A percentile compares a stretch with the other conserved stretches of the same genome.
These are phyloP conservation scores for Mychonastes homosphaera DNA, from an alignment of 139 green algal species.

Conservation along the genomic window DNA sequence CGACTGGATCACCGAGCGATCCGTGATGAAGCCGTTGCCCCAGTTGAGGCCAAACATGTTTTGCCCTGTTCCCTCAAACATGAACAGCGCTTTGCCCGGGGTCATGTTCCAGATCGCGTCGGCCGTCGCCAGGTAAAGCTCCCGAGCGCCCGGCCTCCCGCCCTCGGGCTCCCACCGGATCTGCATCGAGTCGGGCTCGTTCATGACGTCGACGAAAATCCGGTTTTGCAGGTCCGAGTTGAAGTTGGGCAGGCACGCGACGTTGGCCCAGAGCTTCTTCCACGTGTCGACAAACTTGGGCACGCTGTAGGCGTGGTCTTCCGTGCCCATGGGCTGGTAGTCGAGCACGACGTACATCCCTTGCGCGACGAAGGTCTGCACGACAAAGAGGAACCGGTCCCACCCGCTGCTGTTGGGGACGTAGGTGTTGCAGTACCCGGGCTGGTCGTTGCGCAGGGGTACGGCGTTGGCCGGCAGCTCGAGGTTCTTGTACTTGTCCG, in stretches of 20 bases:
- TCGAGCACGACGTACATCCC: constrained; percentile 23
- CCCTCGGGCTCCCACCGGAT: constrained; percentile 9
- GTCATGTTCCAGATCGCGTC: constrained; percentile 15
- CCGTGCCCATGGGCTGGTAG: constrained; percentile 24
- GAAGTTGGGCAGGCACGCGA: constrained; percentile 23
- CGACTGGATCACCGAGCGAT: constrained; percentile 9
- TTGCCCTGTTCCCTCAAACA: constrained; percentile 23
- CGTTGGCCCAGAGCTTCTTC: constrained; percentile 12
- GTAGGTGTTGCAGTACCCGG: constrained; percentile 19
- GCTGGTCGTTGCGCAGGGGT: neutral
- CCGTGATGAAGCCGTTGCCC: neutral
- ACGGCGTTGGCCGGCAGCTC: constrained; percentile 13
- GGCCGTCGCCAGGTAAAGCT: constrained; percentile 19
- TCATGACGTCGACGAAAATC: constrained; percentile 22
- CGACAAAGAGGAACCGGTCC: constrained; percentile 10
- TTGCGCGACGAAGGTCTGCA: constrained; percentile 18
- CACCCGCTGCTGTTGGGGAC: constrained; percentile 11
- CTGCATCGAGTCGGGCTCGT: constrained; percentile 22
- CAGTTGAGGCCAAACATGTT: constrained; percentile 20
- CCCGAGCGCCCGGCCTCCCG: constrained; percentile 4
- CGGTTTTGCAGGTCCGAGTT: constrained; percentile 7
- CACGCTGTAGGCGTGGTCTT: constrained; percentile 15
- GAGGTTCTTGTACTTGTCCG: constrained; percentile 11
- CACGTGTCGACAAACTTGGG: constrained; percentile 10
- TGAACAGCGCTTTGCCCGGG: constrained; percentile 13